Evolutionary conservation across 768 basidiomycete species (phyloP), one percentile per base, ranked within the genome.

Genomic region (Phylloporus arenicola): DNA sequence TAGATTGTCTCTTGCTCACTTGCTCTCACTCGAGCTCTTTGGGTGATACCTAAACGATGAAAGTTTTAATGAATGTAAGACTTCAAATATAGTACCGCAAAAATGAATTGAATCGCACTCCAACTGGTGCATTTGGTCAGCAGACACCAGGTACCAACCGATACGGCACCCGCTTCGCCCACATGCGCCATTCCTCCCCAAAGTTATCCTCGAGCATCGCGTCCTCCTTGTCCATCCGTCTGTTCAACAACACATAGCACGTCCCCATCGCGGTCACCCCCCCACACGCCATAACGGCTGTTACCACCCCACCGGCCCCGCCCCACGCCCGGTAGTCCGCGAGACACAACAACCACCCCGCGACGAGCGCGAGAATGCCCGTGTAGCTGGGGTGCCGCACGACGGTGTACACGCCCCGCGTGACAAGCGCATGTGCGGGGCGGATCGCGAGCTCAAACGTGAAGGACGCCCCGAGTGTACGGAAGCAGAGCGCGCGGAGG

Each of bases 381-480:
- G 56, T 57, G 37, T 70, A 69, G 17, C 59, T 60, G 6, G 69
- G 69, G 51, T 70, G 69, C 1, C 69, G 61, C 4, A 70, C 62
- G 45, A 61, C 12, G 10, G 53, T 8, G 51, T 70, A 69, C 17
- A 48, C 54, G 1, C 64, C 66, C 0, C 39, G 7, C 4, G 62
- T 68, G 25, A 70, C 52, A 46, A 70, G 61, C 31, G 42, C 25
- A n/a, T 60, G 64, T 1, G 49, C 12, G 7, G 49, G 48, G 3
- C 51, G 58, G 42, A 66, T 53, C 29, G 53, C 45, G 13, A 68
- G 57, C 8, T 68, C 58, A n/a, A 63, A 62, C 3, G 60, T 68
- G 31, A 66, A 67, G 34, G n/a, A 33, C 0, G 24, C 1, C 9
- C 67, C 67, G 39, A 67, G 64, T 12, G 44, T 10, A 43, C 7